These are phyloP conservation scores for Ophiostoma tasmaniense DNA, from an alignment of 2,329 filamentous ascomycete species.

Conservation along the genomic window DNA sequence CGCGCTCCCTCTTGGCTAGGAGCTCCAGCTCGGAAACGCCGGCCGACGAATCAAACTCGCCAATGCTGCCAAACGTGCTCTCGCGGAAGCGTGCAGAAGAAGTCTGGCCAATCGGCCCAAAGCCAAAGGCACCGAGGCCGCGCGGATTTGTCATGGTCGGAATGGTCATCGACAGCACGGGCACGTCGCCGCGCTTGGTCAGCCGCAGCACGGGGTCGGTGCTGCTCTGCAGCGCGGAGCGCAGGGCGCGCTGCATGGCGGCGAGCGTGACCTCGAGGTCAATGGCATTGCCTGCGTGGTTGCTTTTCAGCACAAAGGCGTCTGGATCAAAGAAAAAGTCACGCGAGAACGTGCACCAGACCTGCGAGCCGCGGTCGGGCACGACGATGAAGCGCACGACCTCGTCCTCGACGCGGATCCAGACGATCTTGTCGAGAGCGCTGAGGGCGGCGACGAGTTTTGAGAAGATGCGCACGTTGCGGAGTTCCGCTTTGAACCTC, in stretches of 20 bases:
- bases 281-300: constrained; percentile 75
- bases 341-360: constrained; percentile 59
- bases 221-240: constrained; percentile 67
- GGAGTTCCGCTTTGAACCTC: constrained; percentile 45
- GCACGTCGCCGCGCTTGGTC: constrained; percentile 84
- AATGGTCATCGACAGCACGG: constrained; percentile 83
- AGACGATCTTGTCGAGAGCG: constrained; percentile 72
- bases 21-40: constrained; percentile 43
- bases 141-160: constrained; percentile 58
- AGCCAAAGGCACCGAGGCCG: constrained; percentile 28
- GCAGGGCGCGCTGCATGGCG: constrained; percentile 81
- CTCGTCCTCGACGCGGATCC: constrained; percentile 82
- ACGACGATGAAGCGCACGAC: constrained; percentile 91
- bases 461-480: constrained; percentile 52
- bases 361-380: constrained; percentile 87
- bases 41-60: constrained; percentile 26
- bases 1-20: constrained; percentile 59
- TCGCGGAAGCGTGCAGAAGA: constrained; percentile 25
- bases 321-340: constrained; percentile 80
- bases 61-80: constrained; percentile 35
- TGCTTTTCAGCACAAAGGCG: constrained; percentile 76
- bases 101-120: constrained; percentile 29
- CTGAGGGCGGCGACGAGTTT: constrained; percentile 57
- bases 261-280: constrained; percentile 92
- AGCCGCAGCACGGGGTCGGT: constrained; percentile 76